Conservation (phyloP, 768 basidiomycete species). For the Collybia sordida region DNA sequence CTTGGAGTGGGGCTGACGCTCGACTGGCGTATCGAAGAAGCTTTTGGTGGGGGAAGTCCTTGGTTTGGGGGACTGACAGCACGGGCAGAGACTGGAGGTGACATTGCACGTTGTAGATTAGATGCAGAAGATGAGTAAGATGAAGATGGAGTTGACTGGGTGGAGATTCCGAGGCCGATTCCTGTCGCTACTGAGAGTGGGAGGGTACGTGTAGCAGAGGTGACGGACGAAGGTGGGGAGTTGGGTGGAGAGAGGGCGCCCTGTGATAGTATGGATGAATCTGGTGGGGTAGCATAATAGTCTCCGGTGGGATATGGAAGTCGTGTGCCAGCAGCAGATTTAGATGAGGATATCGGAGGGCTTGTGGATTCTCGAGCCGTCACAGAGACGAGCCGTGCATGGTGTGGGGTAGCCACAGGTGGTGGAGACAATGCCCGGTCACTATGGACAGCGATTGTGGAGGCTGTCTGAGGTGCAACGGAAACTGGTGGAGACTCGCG, state of each 20-base stretch:
- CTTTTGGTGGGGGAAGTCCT: slow-evolving; percentile 43
- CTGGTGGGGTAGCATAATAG: slow-evolving; percentile 62
- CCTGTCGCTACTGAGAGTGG: slow-evolving; percentile 48
- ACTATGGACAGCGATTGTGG: slow-evolving; percentile 40
- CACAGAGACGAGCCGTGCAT: slow-evolving; percentile 32
- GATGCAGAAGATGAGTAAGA: slow-evolving; percentile 25
- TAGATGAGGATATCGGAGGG: slow-evolving; percentile 54
- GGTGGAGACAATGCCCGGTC: slow-evolving; percentile 22
- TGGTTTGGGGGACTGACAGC: slow-evolving; percentile 18
- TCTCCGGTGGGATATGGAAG: slow-evolving; percentile 85
- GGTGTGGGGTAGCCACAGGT: slow-evolving; percentile 31
- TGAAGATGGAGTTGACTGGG: slow-evolving; percentile 22
- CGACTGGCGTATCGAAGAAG: slow-evolving; percentile 38
- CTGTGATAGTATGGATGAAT: slow-evolving; percentile 31
- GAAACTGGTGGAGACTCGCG: slow-evolving; percentile 46
- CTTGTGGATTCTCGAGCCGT: slow-evolving; percentile 66
- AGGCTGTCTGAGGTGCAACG: slow-evolving; percentile 44
- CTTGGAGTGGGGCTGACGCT: slow-evolving; percentile 74
- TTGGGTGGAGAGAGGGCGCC: slow-evolving; percentile 39
- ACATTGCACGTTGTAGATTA: slow-evolving; percentile 12
- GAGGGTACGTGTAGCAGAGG: slow-evolving; percentile 45
- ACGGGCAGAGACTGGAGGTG: slow-evolving; percentile 9
- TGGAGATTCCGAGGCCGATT: slow-evolving; percentile 21
- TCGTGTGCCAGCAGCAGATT: slow-evolving; percentile 48
- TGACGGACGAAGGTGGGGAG: slow-evolving; percentile 54